Evolutionary conservation across 176 grass and related monocot species (phyloP).

Genomic region (Avena insularis): DNA sequence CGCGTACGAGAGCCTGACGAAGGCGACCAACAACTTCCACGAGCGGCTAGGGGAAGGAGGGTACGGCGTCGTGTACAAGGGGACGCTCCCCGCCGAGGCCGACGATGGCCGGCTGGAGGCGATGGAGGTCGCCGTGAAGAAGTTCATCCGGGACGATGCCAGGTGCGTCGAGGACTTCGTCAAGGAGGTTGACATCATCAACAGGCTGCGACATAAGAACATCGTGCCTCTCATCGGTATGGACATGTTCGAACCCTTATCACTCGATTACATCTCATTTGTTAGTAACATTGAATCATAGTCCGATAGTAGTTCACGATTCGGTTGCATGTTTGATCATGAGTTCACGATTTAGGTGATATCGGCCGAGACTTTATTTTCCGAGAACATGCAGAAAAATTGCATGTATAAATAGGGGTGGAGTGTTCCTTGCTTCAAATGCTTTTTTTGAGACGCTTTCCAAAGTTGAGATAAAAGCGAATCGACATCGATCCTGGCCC

Average conservation of each 20-base stretch:
- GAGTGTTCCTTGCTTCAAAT: too few relatives aligned
- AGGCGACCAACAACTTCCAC: slow-evolving; percentile 58
- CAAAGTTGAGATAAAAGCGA: too few relatives aligned
- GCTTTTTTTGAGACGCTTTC: too few relatives aligned
- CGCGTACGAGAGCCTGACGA: slow-evolving; percentile 41
- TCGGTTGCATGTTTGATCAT: neutral
- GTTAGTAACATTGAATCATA: neutral
- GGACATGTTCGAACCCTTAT: neutral
- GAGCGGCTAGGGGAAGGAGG: slow-evolving; percentile 49
- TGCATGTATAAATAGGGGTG: neutral
- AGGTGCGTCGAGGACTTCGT: slow-evolving; percentile 54
- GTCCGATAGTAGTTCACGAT: neutral
- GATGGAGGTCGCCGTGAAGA: slow-evolving; percentile 59
- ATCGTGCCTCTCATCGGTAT: slow-evolving; percentile 63
- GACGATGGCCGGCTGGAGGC: slow-evolving; percentile 11
- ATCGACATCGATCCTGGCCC: too few relatives aligned
- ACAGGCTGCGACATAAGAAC: slow-evolving; percentile 60
- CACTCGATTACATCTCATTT: neutral
- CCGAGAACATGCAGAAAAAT: neutral
- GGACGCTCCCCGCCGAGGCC: slow-evolving; percentile 35
- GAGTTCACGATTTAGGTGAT: neutral
- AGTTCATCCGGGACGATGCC: slow-evolving; percentile 47
- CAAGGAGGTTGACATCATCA: slow-evolving; percentile 65
- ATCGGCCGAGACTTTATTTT: neutral
- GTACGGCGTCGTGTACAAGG: slow-evolving; percentile 61